Evolutionary conservation across 768 basidiomycete genomes (phyloP), one percentile per base, ranked within the genome.

Genomic region (Lentinula detonsa): DNA sequence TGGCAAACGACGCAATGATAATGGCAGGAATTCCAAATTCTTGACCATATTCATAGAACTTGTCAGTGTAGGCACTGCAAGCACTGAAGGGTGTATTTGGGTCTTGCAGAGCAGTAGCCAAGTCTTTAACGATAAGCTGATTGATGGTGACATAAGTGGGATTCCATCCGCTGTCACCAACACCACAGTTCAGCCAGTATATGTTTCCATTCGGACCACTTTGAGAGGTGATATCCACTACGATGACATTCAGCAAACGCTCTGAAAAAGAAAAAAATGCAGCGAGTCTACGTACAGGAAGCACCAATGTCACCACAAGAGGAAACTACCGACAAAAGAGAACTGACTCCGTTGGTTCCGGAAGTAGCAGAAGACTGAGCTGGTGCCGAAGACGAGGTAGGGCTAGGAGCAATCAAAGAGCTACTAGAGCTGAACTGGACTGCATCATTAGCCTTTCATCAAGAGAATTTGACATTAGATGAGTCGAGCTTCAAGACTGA

Each of bases 1-100:
- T 88, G 35, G 93, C 92, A 65, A 96, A 88, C 0, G 92, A 81
- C 2, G 93, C 93, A 40, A 95, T 72, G 64, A 95, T 75, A 69
- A 94, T 91, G 7, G 91, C 70, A 28, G 88, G 89, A 34, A 94
- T 63, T 16, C 67, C 76, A 64, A 73, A 74, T 66, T 81, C 64
- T n/a, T 65, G 59, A 21, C 77, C 88, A 58, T 85, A 81, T 70
- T 83, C 73, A 60, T 89, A 76, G 69, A 93, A 92, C n/a, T 79
- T 62, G 3, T 60, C 54, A 39, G 86, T 70, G 65, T 73, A 87
- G 4, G 64, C 37, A n/a, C 65, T 64, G 72, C 91, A 93, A 1
- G 80, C 73, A 40, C 76, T 66, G 78, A 90, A 92, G 1, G 87
- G 81, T 42, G 78, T 81, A 65, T 73, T 73, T 1, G 75, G 65